Evolutionary conservation across 176 grass and related monocot genomes (phyloP), one percentile per base, ranked within the genome.

Genomic region (Olyra latifolia): DNA sequence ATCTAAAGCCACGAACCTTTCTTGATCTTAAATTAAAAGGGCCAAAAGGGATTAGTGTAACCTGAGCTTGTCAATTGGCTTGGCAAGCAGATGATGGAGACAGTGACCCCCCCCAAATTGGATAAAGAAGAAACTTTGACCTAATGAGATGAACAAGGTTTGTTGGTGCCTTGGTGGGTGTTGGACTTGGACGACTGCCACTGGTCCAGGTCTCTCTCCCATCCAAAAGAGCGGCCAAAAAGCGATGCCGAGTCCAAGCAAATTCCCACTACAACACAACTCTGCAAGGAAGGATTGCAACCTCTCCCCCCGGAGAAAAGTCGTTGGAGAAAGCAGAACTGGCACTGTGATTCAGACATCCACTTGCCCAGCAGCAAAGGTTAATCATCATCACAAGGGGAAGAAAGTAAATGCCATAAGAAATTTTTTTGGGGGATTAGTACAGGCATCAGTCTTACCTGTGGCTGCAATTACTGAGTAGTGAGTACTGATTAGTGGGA

Each of bases 151-250:
- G 66, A 28, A 44, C 60, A 79, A 88, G 14, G 30, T 59, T 61
- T 40, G 86, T 88, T 88, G 86, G 74, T 77, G 72, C 0, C 19
- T 69, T 52, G 82, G 82, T 77, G 73, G 82, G 29, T 67, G 16
- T 78, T 61, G 75, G 27, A 79, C 61, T 62, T 84, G 76, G 62
- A 88, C 69, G 69, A 39, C 55, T 55, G 53, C 32, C 69, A 80
- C 70, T 76, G 87, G 82, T 80, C 76, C 87, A 75, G 53, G 61
- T 56, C 57, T 69, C 69, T 19, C 50, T 23, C 66, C 73, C 25
- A 72, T 13, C 74, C 43, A 84, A 62, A 65, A 88, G 16, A 62
- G 43, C 57, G 49, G 61, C 47, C 66, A 72, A 84, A 77, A 77
- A 41, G 64, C 17, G 32, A 54, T 57, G 53, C 54, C 35, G 12